These are phyloP conservation scores for Camellia japonica DNA, from an alignment of 148 eudicot genomes.

Conservation along the genomic window DNA sequence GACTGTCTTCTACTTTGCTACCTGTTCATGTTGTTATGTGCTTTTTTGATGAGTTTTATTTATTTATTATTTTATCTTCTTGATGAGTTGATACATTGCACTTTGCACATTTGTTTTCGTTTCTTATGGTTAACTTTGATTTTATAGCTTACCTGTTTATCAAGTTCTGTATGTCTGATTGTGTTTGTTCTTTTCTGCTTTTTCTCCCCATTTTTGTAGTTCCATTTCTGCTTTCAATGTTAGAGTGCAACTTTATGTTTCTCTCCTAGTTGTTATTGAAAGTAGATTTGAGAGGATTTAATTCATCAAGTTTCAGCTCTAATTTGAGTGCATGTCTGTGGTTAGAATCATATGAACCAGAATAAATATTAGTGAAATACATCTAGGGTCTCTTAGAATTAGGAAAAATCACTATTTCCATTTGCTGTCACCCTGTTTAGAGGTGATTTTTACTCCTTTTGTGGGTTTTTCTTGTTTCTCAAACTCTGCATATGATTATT, in stretches of 20 bases:
- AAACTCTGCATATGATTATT: too few relatives aligned
- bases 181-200: not conserved
- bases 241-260: not conserved
- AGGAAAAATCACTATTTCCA: not conserved
- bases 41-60: not conserved
- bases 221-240: not conserved
- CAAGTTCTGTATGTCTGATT: not conserved
- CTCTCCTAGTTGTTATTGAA: not conserved
- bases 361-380: not conserved
- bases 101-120: not conserved
- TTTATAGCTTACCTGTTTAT: not conserved
- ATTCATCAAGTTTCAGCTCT: not conserved
- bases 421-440: not conserved
- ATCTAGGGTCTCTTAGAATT: not conserved
- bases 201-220: not conserved
- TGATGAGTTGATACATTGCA: not conserved
- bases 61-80: not conserved
- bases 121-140: not conserved
- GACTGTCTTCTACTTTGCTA: not conserved
- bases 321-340: not conserved
- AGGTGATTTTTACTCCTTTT: not conserved
- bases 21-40: not conserved
- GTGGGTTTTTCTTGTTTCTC: too few relatives aligned
- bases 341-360: not conserved
- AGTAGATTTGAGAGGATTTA: too few relatives aligned